Conservation (phyloP, 2,329 filamentous ascomycete species). For the Fusarium albidum region DNA sequence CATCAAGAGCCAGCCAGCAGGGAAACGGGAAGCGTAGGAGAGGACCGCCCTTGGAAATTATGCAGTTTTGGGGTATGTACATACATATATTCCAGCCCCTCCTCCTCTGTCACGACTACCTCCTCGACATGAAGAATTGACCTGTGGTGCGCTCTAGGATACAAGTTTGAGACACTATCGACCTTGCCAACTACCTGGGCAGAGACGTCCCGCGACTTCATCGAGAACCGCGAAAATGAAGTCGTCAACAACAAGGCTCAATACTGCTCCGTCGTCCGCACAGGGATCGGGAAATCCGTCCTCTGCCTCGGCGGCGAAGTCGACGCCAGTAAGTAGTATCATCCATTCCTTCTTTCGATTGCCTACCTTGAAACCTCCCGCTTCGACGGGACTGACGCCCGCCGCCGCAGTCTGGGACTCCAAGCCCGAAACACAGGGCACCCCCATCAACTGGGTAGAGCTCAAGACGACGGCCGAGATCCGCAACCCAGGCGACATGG, state of each 20-base stretch:
- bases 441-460: constrained; percentile 91
- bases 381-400: constrained; percentile 7
- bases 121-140: too few relatives aligned
- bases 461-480: constrained; percentile 89
- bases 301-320: constrained; percentile 93
- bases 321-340: constrained; percentile 73
- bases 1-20: constrained; percentile 70
- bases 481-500: constrained; percentile 69
- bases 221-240: constrained; percentile 76
- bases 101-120: neutral
- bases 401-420: constrained; percentile 75
- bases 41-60: constrained; percentile 73
- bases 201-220: constrained; percentile 75
- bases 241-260: constrained; percentile 89
- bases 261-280: constrained; percentile 94
- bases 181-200: constrained; percentile 80
- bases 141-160: constrained; percentile 64
- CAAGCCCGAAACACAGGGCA: constrained; percentile 71
- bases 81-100: constrained; percentile 4
- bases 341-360: neutral
- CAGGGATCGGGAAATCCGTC: constrained; percentile 78
- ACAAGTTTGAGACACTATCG: constrained; percentile 93
- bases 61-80: constrained; percentile 97
- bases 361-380: constrained; percentile 2
- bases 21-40: constrained; percentile 42